Base-by-base conservation (phyloP, 1,284 basidiomycete genomes). In the Rhodofomes roseus region DNA sequence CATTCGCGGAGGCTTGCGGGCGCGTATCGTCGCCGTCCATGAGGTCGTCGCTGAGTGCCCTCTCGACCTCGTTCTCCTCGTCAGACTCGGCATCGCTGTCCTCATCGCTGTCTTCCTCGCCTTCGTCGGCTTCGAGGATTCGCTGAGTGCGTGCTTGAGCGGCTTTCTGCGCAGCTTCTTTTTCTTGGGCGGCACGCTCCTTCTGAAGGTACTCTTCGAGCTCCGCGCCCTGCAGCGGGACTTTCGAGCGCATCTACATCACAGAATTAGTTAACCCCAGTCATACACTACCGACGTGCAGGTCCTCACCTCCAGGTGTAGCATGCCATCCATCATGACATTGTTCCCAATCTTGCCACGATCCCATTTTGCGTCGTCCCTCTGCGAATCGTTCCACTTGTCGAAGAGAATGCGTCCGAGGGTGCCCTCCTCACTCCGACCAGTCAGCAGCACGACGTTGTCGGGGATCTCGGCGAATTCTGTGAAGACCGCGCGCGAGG, bases 81-180 rank as follows among this genome's bases (percentile, higher is more conserved):
- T 34, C 75, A 22, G 71, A 72, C 58, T 87, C 86, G 0, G 79
- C 81, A 52, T 88, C 86, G 20, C 82, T 89, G 3, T 80, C 89
- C 2, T 80, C 80, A 60, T 88, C 86, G 23, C 77, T 80, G 22
- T 80, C 83, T 31, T 83, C 83, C 50, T 85, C 89, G 39, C 82
- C 90, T 69, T 90, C 90, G 65, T 92, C 90, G 0, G 90, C 96
- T 76, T 99, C 96, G 18, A 98, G 84, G 80, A 98, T 88, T 16
- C 92, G 86, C 65, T 93, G 90, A 50, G 88, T 90, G 27, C 95
- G 89, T 25, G 85, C 92, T 39, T 92, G 79, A 0, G 90, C 87
- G 1, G 93, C 95, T 74, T 95, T 89, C 54, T 94, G 89, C 1
- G 92, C 93, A 0, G 90, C 91, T 67, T 93, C 89, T 65, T 89